Evolutionary conservation across 805 yeast species (phyloP), one percentile per base, ranked within the genome.

Genomic region (Kluyveromyces siamensis): DNA sequence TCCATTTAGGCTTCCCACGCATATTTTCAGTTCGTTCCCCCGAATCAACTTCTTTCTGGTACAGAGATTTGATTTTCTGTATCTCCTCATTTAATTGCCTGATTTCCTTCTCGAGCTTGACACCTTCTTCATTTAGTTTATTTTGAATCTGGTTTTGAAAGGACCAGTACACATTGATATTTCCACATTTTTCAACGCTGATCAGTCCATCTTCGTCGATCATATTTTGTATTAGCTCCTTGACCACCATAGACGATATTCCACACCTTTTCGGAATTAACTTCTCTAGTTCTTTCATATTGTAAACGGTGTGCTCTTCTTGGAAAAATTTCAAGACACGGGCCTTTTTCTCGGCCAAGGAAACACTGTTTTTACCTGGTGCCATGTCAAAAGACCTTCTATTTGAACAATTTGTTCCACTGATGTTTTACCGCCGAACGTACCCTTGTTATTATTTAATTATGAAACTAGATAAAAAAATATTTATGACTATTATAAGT

Each of bases 141-240:
- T 48, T 47, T 7, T 50, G 16, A 27, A 55, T 45, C 27, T 56
- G 51, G 44, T 52, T 52, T 30, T 54, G 51, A 59, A 74, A 77
- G 46, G 75, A 66, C 80, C 81, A 79, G 50, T 76, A 79, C 2
- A 77, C 62, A 47, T 74, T 75, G 13, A 74, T 67, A 13, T 68
- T 65, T 0, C 84, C 85, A 57, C 84, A 78, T 58, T 79, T 80
- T 51, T 76, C 80, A 38, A 71, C 68, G 41, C 70, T 71, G 8
- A 78, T 68, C 30, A 76, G 54, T 1, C 62, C 64, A 21, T 69
- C 73, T 46, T 79, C 84, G 52, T 77, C 81, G 9, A 76, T 56
- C 49, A 79, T 66, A 3, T 59, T 53, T 40, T 73, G 74, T 9
- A 79, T 53, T 1, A 78, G 52, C 9, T 75, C 80, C 54, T 79